Percentiles rank a stretch among this genome's conserved stretches.
Evolutionary conservation across 2,329 filamentous ascomycete species (phyloP).

Genomic region (Aspergillus carbonarius): DNA sequence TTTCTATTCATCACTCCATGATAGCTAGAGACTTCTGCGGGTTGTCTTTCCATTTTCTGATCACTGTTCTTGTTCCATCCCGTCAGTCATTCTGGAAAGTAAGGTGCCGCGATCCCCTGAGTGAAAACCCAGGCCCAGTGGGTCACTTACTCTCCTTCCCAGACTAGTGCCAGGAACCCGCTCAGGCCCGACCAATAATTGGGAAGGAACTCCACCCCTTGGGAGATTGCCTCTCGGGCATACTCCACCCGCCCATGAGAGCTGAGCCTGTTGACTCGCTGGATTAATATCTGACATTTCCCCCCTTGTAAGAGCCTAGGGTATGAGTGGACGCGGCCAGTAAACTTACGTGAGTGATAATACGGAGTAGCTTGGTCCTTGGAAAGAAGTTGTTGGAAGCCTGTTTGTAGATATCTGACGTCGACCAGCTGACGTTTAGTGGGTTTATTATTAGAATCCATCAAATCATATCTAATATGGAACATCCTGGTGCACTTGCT

Average conservation of each 20-base stretch:
- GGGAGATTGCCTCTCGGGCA: neutral
- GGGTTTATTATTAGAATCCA: neutral
- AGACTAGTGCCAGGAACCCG: slow-evolving; percentile 31
- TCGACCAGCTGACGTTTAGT: too few relatives aligned
- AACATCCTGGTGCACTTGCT: neutral
- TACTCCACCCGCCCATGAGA: slow-evolving; percentile 5
- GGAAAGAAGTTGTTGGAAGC: neutral
- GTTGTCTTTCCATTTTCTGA: neutral
- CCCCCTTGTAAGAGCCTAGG: neutral
- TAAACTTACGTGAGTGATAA: neutral
- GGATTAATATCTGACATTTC: neutral
- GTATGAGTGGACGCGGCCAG: too few relatives aligned
- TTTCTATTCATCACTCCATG: too few relatives aligned
- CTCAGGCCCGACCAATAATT: neutral
- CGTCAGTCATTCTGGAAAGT: neutral
- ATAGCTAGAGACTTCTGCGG: neutral
- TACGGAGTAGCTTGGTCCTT: neutral
- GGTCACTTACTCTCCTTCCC: neutral
- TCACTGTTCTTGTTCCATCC: neutral
- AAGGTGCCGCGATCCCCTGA: slow-evolving; percentile 16
- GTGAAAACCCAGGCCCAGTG: slow-evolving; percentile 1
- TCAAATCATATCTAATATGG: neutral
- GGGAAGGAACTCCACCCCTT: neutral
- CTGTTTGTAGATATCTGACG: neutral
- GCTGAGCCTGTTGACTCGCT: neutral